A percentile compares a stretch with the other conserved stretches of the same genome.
Evolutionary conservation across 805 yeast species (phyloP).

Genomic region (Metschnikowia dekortorum): DNA sequence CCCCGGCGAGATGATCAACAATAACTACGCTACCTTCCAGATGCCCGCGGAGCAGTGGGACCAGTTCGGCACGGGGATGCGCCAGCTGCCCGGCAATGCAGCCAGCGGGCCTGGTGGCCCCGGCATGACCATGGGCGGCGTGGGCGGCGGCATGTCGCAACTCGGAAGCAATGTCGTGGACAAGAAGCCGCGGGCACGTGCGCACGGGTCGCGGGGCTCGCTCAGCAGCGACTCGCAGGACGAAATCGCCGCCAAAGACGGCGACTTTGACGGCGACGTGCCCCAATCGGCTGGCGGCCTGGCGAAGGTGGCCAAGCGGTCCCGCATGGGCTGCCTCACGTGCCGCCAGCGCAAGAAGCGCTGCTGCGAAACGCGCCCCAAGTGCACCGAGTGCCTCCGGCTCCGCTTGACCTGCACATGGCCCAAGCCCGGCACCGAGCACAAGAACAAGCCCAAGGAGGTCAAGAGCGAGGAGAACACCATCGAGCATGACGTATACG

Average conservation of each 20-base stretch:
- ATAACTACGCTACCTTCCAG: constrained; percentile 8
- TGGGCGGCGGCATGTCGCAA: background rate
- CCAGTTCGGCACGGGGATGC: constrained; percentile 9
- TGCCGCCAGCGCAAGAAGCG: constrained; percentile 75
- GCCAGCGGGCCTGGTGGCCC: background rate
- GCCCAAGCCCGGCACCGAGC: constrained; percentile 70
- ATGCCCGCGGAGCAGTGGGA: constrained; percentile 16
- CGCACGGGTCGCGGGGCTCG: constrained; percentile 2
- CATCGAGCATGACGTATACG: constrained; percentile 51
- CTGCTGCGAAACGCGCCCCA: constrained; percentile 68
- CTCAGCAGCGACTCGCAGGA: constrained; percentile 6
- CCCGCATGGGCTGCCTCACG: constrained; percentile 72
- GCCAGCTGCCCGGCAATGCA: background rate
- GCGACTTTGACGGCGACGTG: background rate
- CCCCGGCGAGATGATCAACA: constrained; percentile 6
- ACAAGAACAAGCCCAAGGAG: constrained; percentile 52
- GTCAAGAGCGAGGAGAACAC: constrained; percentile 47
- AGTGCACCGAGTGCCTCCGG: constrained; percentile 64
- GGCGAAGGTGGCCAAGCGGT: constrained; percentile 38
- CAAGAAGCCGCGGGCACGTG: background rate
- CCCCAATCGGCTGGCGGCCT: background rate
- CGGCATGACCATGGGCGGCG: background rate
- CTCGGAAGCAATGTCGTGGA: background rate
- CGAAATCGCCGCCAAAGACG: constrained; percentile 4
- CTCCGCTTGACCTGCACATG: constrained; percentile 62